Conservation (phyloP, 2,329 filamentous ascomycete species). For the Clarireedia sp. region DNA sequence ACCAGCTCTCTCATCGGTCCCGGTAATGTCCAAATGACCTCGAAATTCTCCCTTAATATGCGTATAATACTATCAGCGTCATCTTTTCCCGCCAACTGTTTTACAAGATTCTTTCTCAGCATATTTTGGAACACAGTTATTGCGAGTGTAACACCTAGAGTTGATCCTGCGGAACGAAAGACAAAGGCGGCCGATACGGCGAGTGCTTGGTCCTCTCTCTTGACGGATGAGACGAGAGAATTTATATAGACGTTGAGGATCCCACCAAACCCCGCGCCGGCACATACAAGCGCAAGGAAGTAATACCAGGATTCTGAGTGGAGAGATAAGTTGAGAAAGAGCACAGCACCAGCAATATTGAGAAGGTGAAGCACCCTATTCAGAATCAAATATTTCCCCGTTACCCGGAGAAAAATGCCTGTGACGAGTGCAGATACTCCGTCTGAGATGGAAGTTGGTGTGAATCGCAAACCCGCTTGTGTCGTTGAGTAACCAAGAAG, state of each 20-base stretch:
- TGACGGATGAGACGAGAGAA: slow-evolving; percentile 59
- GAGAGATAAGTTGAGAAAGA: slow-evolving; percentile 44
- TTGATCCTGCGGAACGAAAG: slow-evolving; percentile 66
- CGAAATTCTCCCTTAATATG: background rate
- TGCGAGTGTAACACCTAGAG: slow-evolving; percentile 47
- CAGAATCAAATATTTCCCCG: slow-evolving; percentile 61
- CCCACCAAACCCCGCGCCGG: slow-evolving; percentile 43
- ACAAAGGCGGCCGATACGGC: slow-evolving; percentile 70
- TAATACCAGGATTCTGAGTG: slow-evolving; percentile 44
- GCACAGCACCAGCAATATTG: slow-evolving; percentile 41
- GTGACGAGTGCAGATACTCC: slow-evolving; percentile 52
- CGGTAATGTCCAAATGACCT: background rate
- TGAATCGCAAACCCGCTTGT: slow-evolving; percentile 52
- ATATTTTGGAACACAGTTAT: slow-evolving; percentile 10
- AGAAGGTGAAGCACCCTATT: slow-evolving; percentile 41
- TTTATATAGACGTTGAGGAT: slow-evolving; percentile 64
- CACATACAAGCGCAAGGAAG: slow-evolving; percentile 46
- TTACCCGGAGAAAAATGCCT: slow-evolving; percentile 59
- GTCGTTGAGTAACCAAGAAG: slow-evolving; percentile 55
- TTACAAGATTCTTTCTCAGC: background rate
- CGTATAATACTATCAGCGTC: background rate
- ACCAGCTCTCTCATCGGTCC: background rate
- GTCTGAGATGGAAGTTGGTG: slow-evolving; percentile 54
- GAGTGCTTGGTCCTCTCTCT: slow-evolving; percentile 59
- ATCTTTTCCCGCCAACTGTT: slow-evolving; percentile 4